Base-by-base conservation (phyloP, 768 basidiomycete genomes). In the Tremella yokohamensis region DNA sequence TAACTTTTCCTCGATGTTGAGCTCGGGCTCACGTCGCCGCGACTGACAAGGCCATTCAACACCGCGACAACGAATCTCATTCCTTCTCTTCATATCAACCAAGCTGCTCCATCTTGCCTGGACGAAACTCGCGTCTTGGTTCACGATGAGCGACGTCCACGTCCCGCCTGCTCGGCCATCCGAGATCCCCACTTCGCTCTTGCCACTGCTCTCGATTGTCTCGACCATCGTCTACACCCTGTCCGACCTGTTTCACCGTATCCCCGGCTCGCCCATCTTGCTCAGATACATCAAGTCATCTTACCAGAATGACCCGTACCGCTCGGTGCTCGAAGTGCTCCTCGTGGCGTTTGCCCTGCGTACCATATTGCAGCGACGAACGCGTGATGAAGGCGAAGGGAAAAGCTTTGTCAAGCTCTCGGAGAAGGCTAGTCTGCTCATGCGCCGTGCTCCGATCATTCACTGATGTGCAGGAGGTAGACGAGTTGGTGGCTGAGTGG, bases 401-500 rank as follows among this genome's bases (percentile, higher is more conserved):
- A 90, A 88, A 72, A 86, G 92, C 78, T 97, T 91, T 72, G 90
- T 98, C 56, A 82, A 90, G 68, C 88, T 98, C 64, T 85, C 81
- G 53, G 90, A 92, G 66, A 91, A 96, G 83, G 93, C 90, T 54
- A 26, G 80, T 60, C 29, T 34, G 29, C 29, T 4, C 29, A 11
- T 34, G 19, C 29, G 4, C 4, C 11, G 6, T 34, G 29, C 29
- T 11, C 6, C 6, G 29, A 34, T 4, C 11, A 22, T 45, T 1
- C 8, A 4, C 12, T 24, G 24, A 13, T 20, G 1, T 34, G 9
- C 66, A 96, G 92, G 96, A 98, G 85, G 84, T 98, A 42, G 86
- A 98, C 72, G 96, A 98, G 72, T 83, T 98, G 24, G 92, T 99
- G 1, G 87, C 90, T 52, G 96, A 98, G 76, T 99, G 92, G 90